A percentile compares a stretch with the other conserved stretches of the same genome.
Evolutionary conservation across 805 yeast species (phyloP).

Genomic region (Vanderwaltozyma yarrowii): DNA sequence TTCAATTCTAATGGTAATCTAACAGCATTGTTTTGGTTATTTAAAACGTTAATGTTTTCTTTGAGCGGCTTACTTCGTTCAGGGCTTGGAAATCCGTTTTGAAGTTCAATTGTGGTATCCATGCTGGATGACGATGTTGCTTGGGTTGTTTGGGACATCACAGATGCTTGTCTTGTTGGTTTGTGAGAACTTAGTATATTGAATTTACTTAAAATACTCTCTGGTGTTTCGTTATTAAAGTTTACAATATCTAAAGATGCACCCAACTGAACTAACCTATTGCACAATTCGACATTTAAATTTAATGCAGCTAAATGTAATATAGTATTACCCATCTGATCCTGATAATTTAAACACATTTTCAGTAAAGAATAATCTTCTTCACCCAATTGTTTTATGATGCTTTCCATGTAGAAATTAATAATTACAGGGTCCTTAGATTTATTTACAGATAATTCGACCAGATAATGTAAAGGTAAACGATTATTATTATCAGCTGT

Average conservation of each 20-base stretch:
- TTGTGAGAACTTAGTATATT: slow-evolving; percentile 5
- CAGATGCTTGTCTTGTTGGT: no score
- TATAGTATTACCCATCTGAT: slow-evolving; percentile 76
- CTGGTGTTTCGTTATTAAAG: slow-evolving; percentile 23
- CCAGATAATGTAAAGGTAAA: slow-evolving; percentile 63
- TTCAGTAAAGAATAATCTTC: slow-evolving; percentile 38
- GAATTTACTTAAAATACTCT: slow-evolving; percentile 21
- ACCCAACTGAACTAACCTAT: slow-evolving; percentile 25
- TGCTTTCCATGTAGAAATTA: slow-evolving; percentile 43
- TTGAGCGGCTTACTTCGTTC: not conserved
- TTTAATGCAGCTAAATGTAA: slow-evolving; percentile 56
- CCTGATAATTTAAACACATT: slow-evolving; percentile 64
- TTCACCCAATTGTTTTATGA: slow-evolving; percentile 34
- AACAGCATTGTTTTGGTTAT: no score
- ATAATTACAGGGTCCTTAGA: slow-evolving; percentile 40
- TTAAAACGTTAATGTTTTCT: not conserved
- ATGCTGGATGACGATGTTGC: not conserved
- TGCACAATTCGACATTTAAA: slow-evolving; percentile 24
- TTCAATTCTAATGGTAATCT: no score
- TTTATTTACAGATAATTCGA: slow-evolving; percentile 42
- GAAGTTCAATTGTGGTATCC: not conserved
- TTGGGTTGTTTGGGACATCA: not conserved
- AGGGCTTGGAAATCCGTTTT: slow-evolving; percentile 1
- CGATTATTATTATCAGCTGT: slow-evolving; percentile 65
- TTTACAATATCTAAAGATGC: slow-evolving; percentile 24